phyloP scores from a whole-genome alignment of 2,329 filamentous ascomycete genomes.

The Pestalotiopsis sp. region DNA sequence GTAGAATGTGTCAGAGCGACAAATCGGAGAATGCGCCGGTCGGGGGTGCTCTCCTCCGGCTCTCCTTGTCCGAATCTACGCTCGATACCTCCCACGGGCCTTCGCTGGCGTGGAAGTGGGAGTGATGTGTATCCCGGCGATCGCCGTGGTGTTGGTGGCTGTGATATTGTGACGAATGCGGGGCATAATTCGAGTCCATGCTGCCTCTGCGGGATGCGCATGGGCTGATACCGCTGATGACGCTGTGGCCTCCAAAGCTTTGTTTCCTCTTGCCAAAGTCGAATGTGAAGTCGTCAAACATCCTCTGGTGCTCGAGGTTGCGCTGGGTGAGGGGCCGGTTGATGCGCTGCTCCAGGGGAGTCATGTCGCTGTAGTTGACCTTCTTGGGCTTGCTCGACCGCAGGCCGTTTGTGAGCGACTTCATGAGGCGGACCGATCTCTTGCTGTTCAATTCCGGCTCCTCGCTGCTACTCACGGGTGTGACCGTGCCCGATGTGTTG shows the following conservation, averaged over 20 bases:
- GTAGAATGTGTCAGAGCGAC: neutral
- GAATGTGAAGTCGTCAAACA: slow-evolving; percentile 33
- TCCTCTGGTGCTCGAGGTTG: slow-evolving; percentile 36
- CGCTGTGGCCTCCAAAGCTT: slow-evolving; percentile 25
- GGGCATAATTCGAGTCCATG: slow-evolving; percentile 23
- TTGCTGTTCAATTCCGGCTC: slow-evolving; percentile 21
- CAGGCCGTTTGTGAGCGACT: slow-evolving; percentile 24
- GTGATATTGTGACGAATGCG: neutral
- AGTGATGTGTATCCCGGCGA: slow-evolving; percentile 19
- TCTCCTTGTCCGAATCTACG: slow-evolving; percentile 19
- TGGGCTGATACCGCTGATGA: slow-evolving; percentile 31
- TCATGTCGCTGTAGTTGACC: slow-evolving; percentile 5
- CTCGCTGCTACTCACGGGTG: slow-evolving; percentile 23
- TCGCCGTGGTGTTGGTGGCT: slow-evolving; percentile 13
- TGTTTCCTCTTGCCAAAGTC: slow-evolving; percentile 26
- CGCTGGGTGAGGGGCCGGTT: slow-evolving; percentile 34
- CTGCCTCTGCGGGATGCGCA: slow-evolving; percentile 29
- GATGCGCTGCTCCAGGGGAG: slow-evolving; percentile 20
- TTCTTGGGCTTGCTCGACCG: slow-evolving; percentile 21
- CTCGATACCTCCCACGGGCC: slow-evolving; percentile 20
- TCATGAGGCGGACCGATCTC: slow-evolving; percentile 23
- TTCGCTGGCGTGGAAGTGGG: slow-evolving; percentile 18
- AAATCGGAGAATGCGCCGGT: neutral
- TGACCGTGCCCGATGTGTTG: slow-evolving; percentile 21
- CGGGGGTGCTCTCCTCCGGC: neutral